phyloP scores from a whole-genome alignment of 306 rosid species.

The Mimosa bimucronata region DNA sequence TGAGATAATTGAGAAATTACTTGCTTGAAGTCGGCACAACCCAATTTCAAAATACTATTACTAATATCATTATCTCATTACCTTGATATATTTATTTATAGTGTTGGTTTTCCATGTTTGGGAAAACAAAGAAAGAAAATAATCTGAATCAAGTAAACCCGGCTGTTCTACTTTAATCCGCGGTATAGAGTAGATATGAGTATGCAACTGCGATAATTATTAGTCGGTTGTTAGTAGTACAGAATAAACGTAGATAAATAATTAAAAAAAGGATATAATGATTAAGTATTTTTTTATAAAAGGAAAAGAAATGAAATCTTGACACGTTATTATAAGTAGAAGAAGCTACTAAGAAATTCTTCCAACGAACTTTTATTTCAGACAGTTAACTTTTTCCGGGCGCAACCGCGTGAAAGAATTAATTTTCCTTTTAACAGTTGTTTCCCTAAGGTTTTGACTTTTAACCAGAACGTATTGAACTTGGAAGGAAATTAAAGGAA shows the following conservation, averaged over 20 bases:
- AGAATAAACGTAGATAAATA: no score
- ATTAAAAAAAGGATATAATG: no score
- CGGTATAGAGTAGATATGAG: no score
- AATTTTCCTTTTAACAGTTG: neutral
- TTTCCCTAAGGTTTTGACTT: neutral
- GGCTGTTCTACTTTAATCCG: no score
- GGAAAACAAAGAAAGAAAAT: no score
- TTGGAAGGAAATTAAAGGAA: neutral
- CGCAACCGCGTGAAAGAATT: neutral
- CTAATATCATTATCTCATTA: no score
- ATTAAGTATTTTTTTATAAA: no score
- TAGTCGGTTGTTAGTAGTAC: no score
- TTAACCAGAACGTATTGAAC: no score
- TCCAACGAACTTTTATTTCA: neutral
- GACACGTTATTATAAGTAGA: neutral
- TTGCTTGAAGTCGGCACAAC: neutral
- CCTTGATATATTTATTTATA: neutral
- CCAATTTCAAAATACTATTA: no score
- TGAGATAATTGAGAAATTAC: neutral
- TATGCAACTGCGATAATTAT: no score
- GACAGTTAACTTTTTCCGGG: neutral
- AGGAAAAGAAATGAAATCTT: neutral
- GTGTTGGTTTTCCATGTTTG: neutral
- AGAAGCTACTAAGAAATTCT: neutral
- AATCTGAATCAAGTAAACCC: no score